phyloP scores from a whole-genome alignment of 805 yeast species.

The Candida pseudofarinosa region DNA sequence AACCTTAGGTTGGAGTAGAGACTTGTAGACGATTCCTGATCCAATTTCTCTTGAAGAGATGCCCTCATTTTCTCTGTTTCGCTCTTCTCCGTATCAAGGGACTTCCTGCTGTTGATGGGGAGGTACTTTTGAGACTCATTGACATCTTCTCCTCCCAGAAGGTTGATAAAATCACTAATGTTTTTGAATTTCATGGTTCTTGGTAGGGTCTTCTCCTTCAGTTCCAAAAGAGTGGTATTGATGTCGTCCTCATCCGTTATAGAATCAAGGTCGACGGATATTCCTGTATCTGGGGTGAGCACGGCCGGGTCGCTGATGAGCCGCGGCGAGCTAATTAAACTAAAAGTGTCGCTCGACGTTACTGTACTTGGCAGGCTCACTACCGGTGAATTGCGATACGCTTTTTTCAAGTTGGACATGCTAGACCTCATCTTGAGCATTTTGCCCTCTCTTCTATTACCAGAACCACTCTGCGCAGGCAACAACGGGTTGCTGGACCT shows the following conservation, averaged over 20 bases:
- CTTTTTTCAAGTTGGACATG: conserved; percentile 17
- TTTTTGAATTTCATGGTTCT: conserved; percentile 15
- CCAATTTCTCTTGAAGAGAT: conserved; percentile 7
- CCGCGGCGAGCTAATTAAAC: not conserved
- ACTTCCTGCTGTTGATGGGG: conserved; percentile 16
- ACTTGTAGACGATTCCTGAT: not conserved
- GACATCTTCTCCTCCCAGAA: conserved; percentile 7
- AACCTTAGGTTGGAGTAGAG: conserved; percentile 11
- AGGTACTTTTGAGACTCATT: conserved; percentile 6
- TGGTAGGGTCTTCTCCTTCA: conserved; percentile 5
- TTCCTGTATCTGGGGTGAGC: not conserved
- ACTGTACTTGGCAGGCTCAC: not conserved
- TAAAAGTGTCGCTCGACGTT: not conserved
- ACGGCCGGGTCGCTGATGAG: not conserved
- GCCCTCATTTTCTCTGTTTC: conserved; percentile 12
- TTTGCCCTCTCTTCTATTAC: conserved; percentile 1
- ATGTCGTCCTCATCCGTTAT: conserved; percentile 4
- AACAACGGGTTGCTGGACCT: not conserved
- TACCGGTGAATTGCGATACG: conserved; percentile 6
- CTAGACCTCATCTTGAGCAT: conserved; percentile 17
- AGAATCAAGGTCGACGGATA: conserved; percentile 1
- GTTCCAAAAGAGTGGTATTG: conserved; percentile 3
- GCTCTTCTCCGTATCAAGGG: conserved; percentile 16
- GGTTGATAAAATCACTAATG: conserved; percentile 13
- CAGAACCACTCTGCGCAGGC: not conserved